Evolutionary conservation across 164 flowering plant genomes (phyloP).

Genomic region (Piper longum): DNA sequence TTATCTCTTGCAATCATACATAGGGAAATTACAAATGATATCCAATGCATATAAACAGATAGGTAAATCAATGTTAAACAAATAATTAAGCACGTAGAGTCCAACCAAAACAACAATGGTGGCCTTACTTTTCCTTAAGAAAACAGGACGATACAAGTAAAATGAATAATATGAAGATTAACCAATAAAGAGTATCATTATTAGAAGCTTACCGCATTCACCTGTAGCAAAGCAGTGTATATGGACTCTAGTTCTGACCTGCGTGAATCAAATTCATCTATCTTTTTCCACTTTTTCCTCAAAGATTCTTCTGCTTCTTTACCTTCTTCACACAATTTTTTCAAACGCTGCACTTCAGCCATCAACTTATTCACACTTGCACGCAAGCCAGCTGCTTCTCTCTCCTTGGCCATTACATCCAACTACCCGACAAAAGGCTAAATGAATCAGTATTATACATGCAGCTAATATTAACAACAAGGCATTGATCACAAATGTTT

Average conservation of each 20-base stretch:
- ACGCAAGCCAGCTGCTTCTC: constrained; percentile 91
- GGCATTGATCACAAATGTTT: too few species aligned
- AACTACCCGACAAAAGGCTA: constrained; percentile 33
- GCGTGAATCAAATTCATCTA: constrained; percentile 97
- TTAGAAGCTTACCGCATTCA: constrained; percentile 52
- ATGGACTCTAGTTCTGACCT: constrained; percentile 84
- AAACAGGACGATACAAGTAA: not conserved
- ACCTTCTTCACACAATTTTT: constrained; percentile 82
- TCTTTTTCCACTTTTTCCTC: constrained; percentile 94
- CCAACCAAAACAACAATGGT: not conserved
- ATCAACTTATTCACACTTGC: constrained; percentile 81
- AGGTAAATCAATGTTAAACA: too few species aligned
- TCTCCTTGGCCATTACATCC: constrained; percentile 95
- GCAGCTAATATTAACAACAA: not conserved
- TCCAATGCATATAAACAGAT: too few species aligned
- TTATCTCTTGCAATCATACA: too few species aligned
- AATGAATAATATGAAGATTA: too few species aligned
- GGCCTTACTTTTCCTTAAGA: not conserved
- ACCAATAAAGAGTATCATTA: not conserved
- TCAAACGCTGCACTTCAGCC: constrained; percentile 80
- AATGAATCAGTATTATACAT: not conserved
- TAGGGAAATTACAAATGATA: too few species aligned
- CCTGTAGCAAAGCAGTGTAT: constrained; percentile 64
- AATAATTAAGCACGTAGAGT: too few species aligned
- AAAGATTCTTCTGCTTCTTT: constrained; percentile 96